Conservation (phyloP, 148 eudicot species). For the Rhododendron ovatum region DNA sequence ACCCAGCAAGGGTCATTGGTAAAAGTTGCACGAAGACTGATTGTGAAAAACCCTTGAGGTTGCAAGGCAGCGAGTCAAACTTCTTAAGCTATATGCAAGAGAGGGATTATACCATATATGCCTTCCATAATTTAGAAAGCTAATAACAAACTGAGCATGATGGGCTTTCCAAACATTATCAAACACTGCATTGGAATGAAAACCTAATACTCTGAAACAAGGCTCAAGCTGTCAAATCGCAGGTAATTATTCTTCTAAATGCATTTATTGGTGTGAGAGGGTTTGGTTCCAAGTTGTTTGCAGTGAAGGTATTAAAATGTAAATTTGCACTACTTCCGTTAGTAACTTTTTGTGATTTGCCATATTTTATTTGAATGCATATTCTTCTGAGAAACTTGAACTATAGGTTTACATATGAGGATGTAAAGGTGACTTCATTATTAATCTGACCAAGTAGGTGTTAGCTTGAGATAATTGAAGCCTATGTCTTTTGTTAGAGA, state of each 20-base stretch:
- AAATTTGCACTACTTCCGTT: neutral
- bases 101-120: neutral
- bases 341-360: neutral
- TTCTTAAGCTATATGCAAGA: conserved; percentile 2
- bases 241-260: neutral
- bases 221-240: neutral
- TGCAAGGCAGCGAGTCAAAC: neutral
- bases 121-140: neutral
- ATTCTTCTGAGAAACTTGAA: neutral
- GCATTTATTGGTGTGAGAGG: neutral
- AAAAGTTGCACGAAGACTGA: neutral
- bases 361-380: neutral
- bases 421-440: neutral
- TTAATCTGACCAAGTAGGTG: neutral
- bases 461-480: neutral
- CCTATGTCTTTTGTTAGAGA: neutral
- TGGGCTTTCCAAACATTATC: neutral
- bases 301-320: neutral
- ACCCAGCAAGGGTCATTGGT: neutral
- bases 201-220: neutral
- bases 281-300: neutral
- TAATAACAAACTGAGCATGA: neutral
- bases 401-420: neutral
- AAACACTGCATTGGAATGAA: neutral
- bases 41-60: neutral